phyloP scores from a whole-genome alignment of 108 stramenopile genomes.

The Seminavis robusta region DNA sequence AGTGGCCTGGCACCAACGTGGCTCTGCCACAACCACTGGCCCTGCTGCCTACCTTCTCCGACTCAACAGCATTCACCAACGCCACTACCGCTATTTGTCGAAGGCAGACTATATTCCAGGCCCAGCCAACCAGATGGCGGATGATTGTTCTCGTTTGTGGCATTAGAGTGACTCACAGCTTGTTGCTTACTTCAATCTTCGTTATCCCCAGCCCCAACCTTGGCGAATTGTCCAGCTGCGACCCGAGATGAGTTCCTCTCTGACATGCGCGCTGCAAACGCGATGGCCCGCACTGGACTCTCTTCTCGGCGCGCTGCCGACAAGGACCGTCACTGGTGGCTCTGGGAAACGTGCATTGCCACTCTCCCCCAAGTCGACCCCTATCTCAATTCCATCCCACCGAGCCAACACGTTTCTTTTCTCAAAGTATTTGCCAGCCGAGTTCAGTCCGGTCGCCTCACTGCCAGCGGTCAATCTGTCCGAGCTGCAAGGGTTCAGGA shows the following conservation, averaged over 20 bases:
- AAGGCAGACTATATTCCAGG: conserved; percentile 11
- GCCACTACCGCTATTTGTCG: conserved; percentile 23
- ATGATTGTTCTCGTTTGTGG: not conserved
- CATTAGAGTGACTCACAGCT: not conserved
- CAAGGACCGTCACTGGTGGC: conserved; percentile 8
- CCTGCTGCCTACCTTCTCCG: conserved; percentile 38
- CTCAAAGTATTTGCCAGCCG: conserved; percentile 25
- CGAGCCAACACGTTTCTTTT: conserved; percentile 11
- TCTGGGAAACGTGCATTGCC: conserved; percentile 13
- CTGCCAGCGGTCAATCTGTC: conserved; percentile 10
- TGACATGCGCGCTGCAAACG: conserved; percentile 13
- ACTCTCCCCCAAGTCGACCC: conserved; percentile 16
- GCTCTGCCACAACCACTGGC: conserved; percentile 19
- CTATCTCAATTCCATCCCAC: conserved; percentile 16
- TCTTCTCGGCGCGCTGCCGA: not conserved
- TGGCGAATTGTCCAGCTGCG: not conserved
- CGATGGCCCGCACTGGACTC: conserved; percentile 5
- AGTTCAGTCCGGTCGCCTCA: conserved; percentile 1
- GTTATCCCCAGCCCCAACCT: not conserved
- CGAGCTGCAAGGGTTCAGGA: conserved; percentile 29
- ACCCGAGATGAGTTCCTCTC: conserved; percentile 4
- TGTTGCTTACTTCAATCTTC: not conserved
- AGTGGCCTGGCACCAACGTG: conserved; percentile 33
- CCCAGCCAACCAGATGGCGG: not conserved
- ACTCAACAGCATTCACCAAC: conserved; percentile 28